Evolutionary conservation across 257 asterid species (phyloP), one percentile per base, ranked within the genome.

Genomic region (Cruciata laevipes): DNA sequence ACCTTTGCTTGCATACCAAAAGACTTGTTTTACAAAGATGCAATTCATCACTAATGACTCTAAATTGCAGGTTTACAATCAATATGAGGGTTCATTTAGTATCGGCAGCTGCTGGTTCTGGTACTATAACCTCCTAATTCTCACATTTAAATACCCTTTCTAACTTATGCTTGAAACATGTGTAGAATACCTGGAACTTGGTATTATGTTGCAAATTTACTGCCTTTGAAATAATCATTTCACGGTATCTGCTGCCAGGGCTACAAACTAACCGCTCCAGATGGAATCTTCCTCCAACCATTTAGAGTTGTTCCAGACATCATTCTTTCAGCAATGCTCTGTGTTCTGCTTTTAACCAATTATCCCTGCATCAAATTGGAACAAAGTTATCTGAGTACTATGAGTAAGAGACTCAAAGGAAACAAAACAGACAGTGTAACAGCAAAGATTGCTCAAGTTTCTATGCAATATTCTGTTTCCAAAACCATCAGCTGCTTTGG

Each of bases 281-380:
- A 27, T 69, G 47, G 58, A 53, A 2, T 37, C 42, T 33, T 64
- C 37, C 52, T 33, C 42, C 42, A 2, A 53, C 74, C 68, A 51
- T 51, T 32, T 32, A 16, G 56, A 58, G 32, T 71, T 47, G n/a
- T 4, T 31, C 24, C 20, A 20, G 33, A 51, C 21, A n/a, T 21
- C 21, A 25, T 8, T 52, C 21, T 21, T 67, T 25, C 65, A 55
- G 25, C 7, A 17, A 16, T 33, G 7, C 40, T 32, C 9, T 27
- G n/a, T 5, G 25, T 13, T 49, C 10, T 27, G 55, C 8, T 13
- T 21, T 27, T 21, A 27, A 30, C 24, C 27, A 6, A 9, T 60
- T 20, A 25, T 27, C 30, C 69, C 71, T 57, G 71, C 62, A 38
- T 42, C 31, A 18, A 61, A 24, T 10, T 27, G 38, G 61, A 61